Percentiles rank a stretch among this genome's conserved stretches.
Evolutionary conservation across 164 flowering plant species (phyloP).

Genomic region (Houttuynia cordata): DNA sequence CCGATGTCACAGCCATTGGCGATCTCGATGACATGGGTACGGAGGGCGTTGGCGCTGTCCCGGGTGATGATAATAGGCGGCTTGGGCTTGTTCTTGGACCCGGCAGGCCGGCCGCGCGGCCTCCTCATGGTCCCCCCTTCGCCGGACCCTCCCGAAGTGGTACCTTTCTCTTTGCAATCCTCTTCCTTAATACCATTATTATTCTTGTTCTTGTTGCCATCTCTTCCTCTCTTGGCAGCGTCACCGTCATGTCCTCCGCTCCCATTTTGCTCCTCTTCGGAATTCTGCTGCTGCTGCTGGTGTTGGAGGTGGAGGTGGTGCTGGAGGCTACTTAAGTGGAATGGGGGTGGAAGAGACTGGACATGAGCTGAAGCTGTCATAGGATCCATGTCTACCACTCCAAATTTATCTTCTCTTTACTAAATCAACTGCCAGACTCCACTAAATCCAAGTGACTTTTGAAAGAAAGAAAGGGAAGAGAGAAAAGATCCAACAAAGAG

Average conservation of each 20-base stretch:
- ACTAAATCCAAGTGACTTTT: no score
- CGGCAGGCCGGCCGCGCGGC: slow-evolving; percentile 76
- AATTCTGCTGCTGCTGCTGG: slow-evolving; percentile 38
- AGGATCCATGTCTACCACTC: slow-evolving; percentile 44
- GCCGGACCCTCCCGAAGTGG: slow-evolving; percentile 7
- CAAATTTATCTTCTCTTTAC: neutral
- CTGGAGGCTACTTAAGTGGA: slow-evolving; percentile 57
- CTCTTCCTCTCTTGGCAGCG: slow-evolving; percentile 29
- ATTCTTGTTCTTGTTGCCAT: slow-evolving; percentile 25
- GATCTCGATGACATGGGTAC: slow-evolving; percentile 81
- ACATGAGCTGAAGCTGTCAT: slow-evolving; percentile 47
- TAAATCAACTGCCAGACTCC: neutral
- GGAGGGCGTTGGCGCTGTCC: slow-evolving; percentile 79
- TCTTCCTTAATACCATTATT: slow-evolving; percentile 5
- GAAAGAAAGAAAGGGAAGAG: neutral
- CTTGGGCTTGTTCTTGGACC: slow-evolving; percentile 88
- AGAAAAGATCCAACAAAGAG: neutral
- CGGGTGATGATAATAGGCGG: slow-evolving; percentile 88
- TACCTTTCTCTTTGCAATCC: slow-evolving; percentile 13
- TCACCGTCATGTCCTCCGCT: slow-evolving; percentile 21
- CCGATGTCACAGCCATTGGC: slow-evolving; percentile 61
- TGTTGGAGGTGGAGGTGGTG: slow-evolving; percentile 42
- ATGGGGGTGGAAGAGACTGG: slow-evolving; percentile 75
- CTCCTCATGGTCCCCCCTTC: slow-evolving; percentile 48
- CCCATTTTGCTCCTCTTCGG: slow-evolving; percentile 47